A percentile compares a stretch with the other conserved stretches of the same genome.
Conservation (phyloP, 1,284 basidiomycete genomes). For the Apiotrichum porosum region DNA sequence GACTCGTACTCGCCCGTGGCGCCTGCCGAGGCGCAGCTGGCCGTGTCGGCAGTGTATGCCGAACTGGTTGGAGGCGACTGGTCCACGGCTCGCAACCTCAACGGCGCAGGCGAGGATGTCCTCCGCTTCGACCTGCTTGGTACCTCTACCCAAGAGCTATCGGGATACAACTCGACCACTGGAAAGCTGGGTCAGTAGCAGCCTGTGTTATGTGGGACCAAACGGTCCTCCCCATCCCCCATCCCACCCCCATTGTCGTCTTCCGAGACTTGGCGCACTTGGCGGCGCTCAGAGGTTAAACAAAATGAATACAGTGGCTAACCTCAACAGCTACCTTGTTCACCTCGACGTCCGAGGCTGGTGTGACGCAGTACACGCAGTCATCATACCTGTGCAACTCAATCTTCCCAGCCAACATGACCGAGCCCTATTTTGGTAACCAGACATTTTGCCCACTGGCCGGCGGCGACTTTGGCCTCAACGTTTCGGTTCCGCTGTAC, state of each 20-base stretch:
- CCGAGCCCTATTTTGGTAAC: constrained; percentile 45
- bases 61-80: constrained; percentile 56
- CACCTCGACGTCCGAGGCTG: constrained; percentile 70
- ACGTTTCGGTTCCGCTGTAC: constrained; percentile 67
- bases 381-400: constrained; percentile 68
- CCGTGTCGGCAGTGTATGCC: constrained; percentile 66
- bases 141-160: constrained; percentile 51
- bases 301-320: too few species aligned
- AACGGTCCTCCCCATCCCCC: too few species aligned
- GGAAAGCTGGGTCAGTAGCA: constrained; percentile 59
- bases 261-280: too few species aligned
- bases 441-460: constrained; percentile 67
- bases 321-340: constrained; percentile 68
- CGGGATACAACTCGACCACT: constrained; percentile 58
- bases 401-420: constrained; percentile 65
- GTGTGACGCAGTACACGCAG: constrained; percentile 65
- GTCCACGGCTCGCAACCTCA: constrained; percentile 41
- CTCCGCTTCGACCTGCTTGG: constrained; percentile 46
- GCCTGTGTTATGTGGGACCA: too few species aligned
- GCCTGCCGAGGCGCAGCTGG: constrained; percentile 45
- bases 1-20: constrained; percentile 23
- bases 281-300: too few species aligned
- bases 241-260: too few species aligned
- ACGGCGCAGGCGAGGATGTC: constrained; percentile 34
- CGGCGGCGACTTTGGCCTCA: constrained; percentile 73